Base-by-base conservation (phyloP, 2,329 filamentous ascomycete species). In the Davidsoniella eucalypti region DNA sequence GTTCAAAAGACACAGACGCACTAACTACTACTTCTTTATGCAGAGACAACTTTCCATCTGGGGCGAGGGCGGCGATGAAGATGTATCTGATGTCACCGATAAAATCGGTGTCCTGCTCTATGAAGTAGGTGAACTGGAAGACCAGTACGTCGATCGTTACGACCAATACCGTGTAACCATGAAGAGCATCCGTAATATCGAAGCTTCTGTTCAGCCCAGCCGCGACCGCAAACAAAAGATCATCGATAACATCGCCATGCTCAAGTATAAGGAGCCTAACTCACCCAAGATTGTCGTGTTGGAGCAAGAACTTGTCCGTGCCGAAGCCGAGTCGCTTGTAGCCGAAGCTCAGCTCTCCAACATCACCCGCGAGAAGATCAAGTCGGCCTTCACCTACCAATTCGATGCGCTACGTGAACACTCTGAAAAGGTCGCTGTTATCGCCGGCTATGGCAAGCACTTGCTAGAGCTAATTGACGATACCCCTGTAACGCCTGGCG, bases 141-240 rank as follows among this genome's bases (percentile, higher is more conserved):
- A 98, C 63, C 87, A 96, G 63, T 96, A 93, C 61, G 88, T 98
- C 65, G 92, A 98, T 67, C 86, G 88, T 61, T 98, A 98, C 68
- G 92, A 98, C 67, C 92, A 98, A 69, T 98, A 96, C 72, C 87
- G 92, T 62, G 84, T 98, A 52, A 98, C 92, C 49, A 94, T 98
- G 70, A 98, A 98, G 82, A 94, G 87, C 65, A 94, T 98, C 62
- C 84, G 92, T 61, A 98, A 98, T 69, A 98, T 98, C 57, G 92
- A 98, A 68, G 88, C 90, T 53, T 96, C 90, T 18, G 92, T 98
- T 47, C 92, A 98, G 69, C 92, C 92, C 51, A 95, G 88, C 72
- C 79, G 92, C 69, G 92, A 98, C 69, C 85, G 92, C 92, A 98
- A 98, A 73, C 90, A 96, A 67, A 98, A 96, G 71, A 96, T 98